phyloP scores from a whole-genome alignment of 495 filamentous ascomycete species.

The Aspergillus conjunctus region DNA sequence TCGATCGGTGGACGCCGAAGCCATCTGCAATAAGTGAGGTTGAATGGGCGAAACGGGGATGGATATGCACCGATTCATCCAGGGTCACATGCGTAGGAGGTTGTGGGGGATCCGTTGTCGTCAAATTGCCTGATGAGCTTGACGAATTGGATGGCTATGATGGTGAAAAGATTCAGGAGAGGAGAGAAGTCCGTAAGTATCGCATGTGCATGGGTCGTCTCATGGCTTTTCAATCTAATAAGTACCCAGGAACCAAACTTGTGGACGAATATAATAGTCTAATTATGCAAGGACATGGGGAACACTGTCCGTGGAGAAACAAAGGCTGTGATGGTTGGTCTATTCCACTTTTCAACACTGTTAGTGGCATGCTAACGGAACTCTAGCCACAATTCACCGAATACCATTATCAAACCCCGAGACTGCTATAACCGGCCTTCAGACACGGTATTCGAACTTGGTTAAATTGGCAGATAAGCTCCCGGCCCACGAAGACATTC shows the following conservation, averaged over 20 bases:
- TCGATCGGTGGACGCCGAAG: slow-evolving; percentile 83
- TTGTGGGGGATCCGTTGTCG: slow-evolving; percentile 78
- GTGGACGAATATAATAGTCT: slow-evolving; percentile 75
- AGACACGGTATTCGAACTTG: slow-evolving; percentile 61
- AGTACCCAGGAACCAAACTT: slow-evolving; percentile 51
- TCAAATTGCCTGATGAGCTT: slow-evolving; percentile 70
- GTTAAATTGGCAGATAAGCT: slow-evolving; percentile 51
- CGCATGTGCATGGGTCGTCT: not conserved
- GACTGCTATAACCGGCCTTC: slow-evolving; percentile 56
- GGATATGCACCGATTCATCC: slow-evolving; percentile 81
- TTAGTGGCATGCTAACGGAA: slow-evolving; percentile 22
- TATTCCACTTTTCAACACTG: not conserved
- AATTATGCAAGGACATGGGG: slow-evolving; percentile 76
- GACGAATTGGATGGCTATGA: slow-evolving; percentile 52
- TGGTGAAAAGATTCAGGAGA: slow-evolving; percentile 61
- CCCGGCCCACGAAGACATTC: slow-evolving; percentile 51
- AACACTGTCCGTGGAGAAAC: slow-evolving; percentile 83
- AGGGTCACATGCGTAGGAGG: slow-evolving; percentile 78
- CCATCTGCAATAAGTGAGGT: slow-evolving; percentile 81
- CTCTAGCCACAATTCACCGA: slow-evolving; percentile 54
- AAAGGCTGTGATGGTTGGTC: slow-evolving; percentile 77
- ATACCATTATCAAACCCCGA: slow-evolving; percentile 60
- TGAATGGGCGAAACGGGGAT: slow-evolving; percentile 92
- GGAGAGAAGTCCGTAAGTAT: slow-evolving; percentile 60
- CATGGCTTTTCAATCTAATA: slow-evolving; percentile 18